phyloP scores from a whole-genome alignment of 2,329 filamentous ascomycete species.

The Phialophora expanda region DNA sequence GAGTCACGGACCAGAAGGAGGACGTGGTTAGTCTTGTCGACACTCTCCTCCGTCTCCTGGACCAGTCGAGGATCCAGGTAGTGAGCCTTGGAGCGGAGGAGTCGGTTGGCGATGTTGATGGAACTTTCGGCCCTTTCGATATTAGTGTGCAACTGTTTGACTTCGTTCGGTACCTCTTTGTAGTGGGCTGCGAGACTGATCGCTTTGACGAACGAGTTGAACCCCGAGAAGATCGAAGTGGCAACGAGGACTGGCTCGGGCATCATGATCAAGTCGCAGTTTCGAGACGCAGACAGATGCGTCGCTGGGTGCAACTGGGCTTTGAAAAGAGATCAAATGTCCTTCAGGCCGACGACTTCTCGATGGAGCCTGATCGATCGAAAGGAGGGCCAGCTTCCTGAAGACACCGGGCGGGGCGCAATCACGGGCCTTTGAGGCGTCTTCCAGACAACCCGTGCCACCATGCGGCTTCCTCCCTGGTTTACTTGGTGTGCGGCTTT shows the following conservation, averaged over 20 bases:
- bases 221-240: conserved; percentile 11
- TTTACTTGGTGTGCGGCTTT: background rate
- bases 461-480: background rate
- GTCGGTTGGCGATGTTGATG: conserved; percentile 13
- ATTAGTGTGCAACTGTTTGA: conserved; percentile 14
- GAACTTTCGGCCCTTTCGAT: conserved; percentile 11
- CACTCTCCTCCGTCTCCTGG: background rate
- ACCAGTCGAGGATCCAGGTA: conserved; percentile 9
- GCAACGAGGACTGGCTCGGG: conserved; percentile 11
- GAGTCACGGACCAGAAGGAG: conserved; percentile 12
- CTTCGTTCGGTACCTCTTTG: conserved; percentile 16
- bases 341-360: background rate
- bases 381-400: background rate
- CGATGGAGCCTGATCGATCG: background rate
- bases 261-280: background rate
- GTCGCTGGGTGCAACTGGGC: background rate
- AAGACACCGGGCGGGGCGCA: no score
- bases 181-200: conserved; percentile 15
- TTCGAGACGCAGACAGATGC: background rate
- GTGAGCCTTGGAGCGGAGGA: conserved; percentile 7
- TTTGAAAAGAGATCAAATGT: background rate
- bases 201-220: conserved; percentile 15
- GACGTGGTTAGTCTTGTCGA: conserved; percentile 4
- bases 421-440: background rate
- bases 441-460: background rate